Evolutionary conservation across 2,329 filamentous ascomycete genomes (phyloP), one percentile per base, ranked within the genome.

Genomic region (Leptographium lundbergii): DNA sequence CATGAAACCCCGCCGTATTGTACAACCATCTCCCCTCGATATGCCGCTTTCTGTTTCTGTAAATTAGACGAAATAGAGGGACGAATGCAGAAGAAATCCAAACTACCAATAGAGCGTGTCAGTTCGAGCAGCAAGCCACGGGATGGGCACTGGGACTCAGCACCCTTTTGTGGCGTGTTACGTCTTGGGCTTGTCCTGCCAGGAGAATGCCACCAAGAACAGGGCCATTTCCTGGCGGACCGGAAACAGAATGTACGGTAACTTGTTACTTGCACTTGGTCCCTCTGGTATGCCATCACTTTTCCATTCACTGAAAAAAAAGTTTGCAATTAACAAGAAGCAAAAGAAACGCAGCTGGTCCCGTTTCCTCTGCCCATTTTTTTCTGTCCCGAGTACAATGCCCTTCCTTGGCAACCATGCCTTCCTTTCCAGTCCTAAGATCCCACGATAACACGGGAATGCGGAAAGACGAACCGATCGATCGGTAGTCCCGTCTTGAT

Each of bases 1-100:
- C 29, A 36, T 56, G 29, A 56, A 56, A 47, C 6, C 45, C 45
- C 24, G 17, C 45, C 27, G 13, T 39, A 36, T 13, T 57, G 56
- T 57, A 57, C 48, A 53, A 52, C n/a, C 39, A 45, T 64, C 63
- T 61, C 61, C 63, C 48, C 59, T 61, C 59, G 48, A 56, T 47
- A 45, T 54, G 42, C 29, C 22, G 2, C 25, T 32, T 51, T 65
- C 66, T 58, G 62, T 54, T 59, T 59, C 32, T 65, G 65, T 64
- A 68, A 60, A 62, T 61, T 57, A 68, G 52, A 66, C 65, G 67
- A 67, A 63, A 66, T 59, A 61, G 13, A 57, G 6, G 55, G 45
- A 48, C 10, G 17, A n/a, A 34, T 13, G 19, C 50, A 24, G 10
- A 54, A 45, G 42, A 45, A 45, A 19, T 45, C 6, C 6, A 19